Base-by-base conservation (phyloP, 2,329 filamentous ascomycete genomes). In the Ceratocystis cubensis region DNA sequence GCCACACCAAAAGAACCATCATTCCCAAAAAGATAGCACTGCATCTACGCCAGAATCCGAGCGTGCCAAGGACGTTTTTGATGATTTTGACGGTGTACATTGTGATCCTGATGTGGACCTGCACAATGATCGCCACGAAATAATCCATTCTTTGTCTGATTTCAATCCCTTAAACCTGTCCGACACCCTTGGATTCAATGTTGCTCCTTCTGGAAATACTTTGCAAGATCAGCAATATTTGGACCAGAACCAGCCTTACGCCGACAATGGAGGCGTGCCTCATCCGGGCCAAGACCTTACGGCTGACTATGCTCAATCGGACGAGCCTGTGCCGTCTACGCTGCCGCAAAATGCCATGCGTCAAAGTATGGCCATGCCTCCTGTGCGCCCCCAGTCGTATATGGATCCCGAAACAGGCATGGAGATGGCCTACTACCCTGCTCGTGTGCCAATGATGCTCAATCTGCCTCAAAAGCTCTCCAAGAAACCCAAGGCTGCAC, bases 341-440 rank as follows among this genome's bases (percentile, higher is more conserved):
- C 3, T 8, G 17, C 17, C 56, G 28, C 28, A 6, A n/a, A 59
- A 37, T 59, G 30, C 28, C 15, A 37, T 62, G 20, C 61, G 65
- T n/a, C 65, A 67, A 53, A 67, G 65, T 44, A 46, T 65, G 63
- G 20, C 20, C 10, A 48, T 71, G 45, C 69, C 70, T 2, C 69
- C 73, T 15, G 63, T 68, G 13, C 75, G 77, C 20, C 80, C 84
- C 10, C 80, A 82, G 69, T 84, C 84, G 0, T 87, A 85, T 73
- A 76, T 84, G 72, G 80, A 86, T 72, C 84, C 84, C 1, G 78
- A 81, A 30, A 87, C 87, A 1, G 87, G 85, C 3, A 85, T 93
- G 70, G 80, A 86, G 71, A 96, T 97, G 89, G 84, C 96, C 8
- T 97, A 88, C 76, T 99, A 99, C 74, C 94, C 94, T 15, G 94